Evolutionary conservation across 2,329 filamentous ascomycete genomes (phyloP).

Genomic region (Acephala macrosclerotiorum): DNA sequence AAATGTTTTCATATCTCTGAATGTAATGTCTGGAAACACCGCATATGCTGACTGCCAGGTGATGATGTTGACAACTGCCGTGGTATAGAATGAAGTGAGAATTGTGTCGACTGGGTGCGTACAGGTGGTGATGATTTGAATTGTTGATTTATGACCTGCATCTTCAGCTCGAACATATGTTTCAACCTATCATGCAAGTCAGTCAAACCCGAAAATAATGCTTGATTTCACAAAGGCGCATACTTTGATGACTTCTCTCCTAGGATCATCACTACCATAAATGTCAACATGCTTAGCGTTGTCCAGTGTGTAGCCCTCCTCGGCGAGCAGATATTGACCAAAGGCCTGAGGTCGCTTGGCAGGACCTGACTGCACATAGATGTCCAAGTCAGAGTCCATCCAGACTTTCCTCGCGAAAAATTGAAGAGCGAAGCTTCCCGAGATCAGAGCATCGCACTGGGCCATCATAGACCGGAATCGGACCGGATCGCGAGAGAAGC

Average conservation of each 20-base stretch:
- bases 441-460: neutral
- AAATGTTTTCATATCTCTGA: slow-evolving; percentile 6
- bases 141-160: neutral
- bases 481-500: neutral
- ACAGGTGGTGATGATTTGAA: neutral
- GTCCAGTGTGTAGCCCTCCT: neutral
- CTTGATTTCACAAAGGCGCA: neutral
- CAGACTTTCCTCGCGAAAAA: neutral
- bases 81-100: neutral
- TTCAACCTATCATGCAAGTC: neutral
- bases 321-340: neutral
- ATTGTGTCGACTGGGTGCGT: neutral
- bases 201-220: neutral
- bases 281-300: neutral
- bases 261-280: neutral
- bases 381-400: neutral
- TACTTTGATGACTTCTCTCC: neutral
- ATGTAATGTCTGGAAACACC: neutral
- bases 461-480: neutral
- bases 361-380: neutral
- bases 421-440: neutral
- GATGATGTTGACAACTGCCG: slow-evolving; percentile 4
- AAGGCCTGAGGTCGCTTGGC: neutral
- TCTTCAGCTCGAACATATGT: neutral
- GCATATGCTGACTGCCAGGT: neutral